These are phyloP conservation scores for Phanerochaete carnosa DNA, from an alignment of 768 basidiomycete genomes.

Conservation along the genomic window DNA sequence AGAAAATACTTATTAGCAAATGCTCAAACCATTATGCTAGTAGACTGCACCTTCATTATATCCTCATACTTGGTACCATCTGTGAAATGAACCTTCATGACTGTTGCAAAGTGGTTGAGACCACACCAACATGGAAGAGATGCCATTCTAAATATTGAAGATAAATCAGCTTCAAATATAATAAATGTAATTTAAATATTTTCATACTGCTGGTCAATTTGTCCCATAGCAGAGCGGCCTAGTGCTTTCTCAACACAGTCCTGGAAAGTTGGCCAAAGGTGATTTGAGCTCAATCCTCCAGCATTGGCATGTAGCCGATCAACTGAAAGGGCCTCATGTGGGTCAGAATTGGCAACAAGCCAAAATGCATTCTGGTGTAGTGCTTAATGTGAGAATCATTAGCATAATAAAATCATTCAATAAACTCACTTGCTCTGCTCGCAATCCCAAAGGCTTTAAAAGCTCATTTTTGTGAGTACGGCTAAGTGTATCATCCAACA, in stretches of 20 bases:
- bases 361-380: conserved; percentile 40
- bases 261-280: conserved; percentile 28
- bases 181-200: background rate
- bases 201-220: conserved; percentile 24
- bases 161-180: background rate
- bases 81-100: conserved; percentile 27
- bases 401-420: too few species aligned
- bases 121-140: conserved; percentile 31
- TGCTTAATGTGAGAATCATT: background rate
- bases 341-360: conserved; percentile 31
- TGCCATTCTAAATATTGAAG: conserved; percentile 20
- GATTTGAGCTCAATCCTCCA: conserved; percentile 31
- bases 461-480: conserved; percentile 5
- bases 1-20: background rate
- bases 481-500: background rate
- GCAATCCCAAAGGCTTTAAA: conserved; percentile 20
- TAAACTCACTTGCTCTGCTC: conserved; percentile 17
- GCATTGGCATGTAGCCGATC: conserved; percentile 37
- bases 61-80: conserved; percentile 36
- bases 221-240: conserved; percentile 6
- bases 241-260: conserved; percentile 15
- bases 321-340: conserved; percentile 31
- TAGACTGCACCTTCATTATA: conserved; percentile 34
- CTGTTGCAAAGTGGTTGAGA: conserved; percentile 29
- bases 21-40: too few species aligned